Base-by-base conservation (phyloP, 2,329 filamentous ascomycete genomes). In the Xylariales sp. region DNA sequence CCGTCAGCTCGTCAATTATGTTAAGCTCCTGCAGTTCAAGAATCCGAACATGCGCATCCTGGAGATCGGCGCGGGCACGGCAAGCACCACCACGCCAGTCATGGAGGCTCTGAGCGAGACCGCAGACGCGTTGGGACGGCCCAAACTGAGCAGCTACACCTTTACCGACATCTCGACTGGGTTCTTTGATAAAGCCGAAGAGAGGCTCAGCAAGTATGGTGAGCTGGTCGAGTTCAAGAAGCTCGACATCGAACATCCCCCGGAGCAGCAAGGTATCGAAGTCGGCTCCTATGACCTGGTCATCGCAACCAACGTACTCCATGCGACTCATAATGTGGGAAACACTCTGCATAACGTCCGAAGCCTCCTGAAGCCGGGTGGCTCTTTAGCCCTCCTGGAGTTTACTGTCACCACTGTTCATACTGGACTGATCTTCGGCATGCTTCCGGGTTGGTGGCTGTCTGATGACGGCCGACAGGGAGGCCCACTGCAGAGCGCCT, bases 131-230 rank as follows among this genome's bases (percentile, higher is more conserved):
- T 15, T 7, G 7, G 10, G 15, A 8, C n/a, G n/a, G n/a, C 29
- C 36, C 4, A 12, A 19, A 15, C 47, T 45, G 18, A n/a, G 25
- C 17, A 14, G 19, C 13, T 49, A 49, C 33, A 37, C 20, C n/a
- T 50, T 38, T 27, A 50, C 47, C 7, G 47, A 50, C 32, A 37
- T 50, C 25, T 42, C 41, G 11, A 21, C 31, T 16, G 38, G 34
- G 5, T 50, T 47, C 35, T 49, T 50, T 24, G 31, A 16, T 12
- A 25, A 27, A 14, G 47, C 47, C 5, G 14, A 38, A 29, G 34
- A 38, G 7, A 25, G 25, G 5, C 43, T 49, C 14, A 14, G 14
- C 41, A 15, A 13, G 7, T 28, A 33, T 36, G 13, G n/a, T 36
- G 14, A 45, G 43, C 14, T 23, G 4, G 8, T 37, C 13, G 14